Percentiles rank a stretch among this genome's conserved stretches.
These are phyloP conservation scores for Daedaleopsis sinensis DNA, from an alignment of 768 basidiomycete genomes.

Conservation along the genomic window DNA sequence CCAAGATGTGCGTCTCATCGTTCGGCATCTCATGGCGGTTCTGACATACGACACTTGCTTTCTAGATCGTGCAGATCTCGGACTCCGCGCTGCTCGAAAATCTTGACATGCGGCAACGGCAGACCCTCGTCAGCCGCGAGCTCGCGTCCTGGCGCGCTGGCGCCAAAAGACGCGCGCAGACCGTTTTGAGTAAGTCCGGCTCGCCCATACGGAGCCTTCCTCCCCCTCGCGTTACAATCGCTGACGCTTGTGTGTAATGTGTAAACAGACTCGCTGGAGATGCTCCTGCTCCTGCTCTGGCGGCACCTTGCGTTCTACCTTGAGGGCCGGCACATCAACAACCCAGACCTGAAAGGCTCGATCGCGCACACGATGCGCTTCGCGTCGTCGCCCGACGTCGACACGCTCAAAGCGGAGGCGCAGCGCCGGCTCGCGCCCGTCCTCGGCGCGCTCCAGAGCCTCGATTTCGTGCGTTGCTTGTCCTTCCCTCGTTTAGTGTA, in stretches of 20 bases:
- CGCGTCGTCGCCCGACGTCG: conserved; percentile 58
- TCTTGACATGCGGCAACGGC: conserved; percentile 69
- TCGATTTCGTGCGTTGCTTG: conserved; percentile 50
- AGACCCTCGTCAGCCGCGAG: conserved; percentile 63
- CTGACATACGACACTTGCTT: not conserved
- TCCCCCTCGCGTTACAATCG: not conserved
- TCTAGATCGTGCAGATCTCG: conserved; percentile 51
- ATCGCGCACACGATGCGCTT: conserved; percentile 55
- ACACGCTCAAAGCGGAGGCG: conserved; percentile 59
- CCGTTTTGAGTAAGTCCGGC: conserved; percentile 54
- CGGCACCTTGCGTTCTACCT: conserved; percentile 75
- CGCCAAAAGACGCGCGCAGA: conserved; percentile 51
- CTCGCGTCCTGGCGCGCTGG: conserved; percentile 49
- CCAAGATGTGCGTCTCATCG: conserved; percentile 54
- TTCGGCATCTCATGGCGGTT: not conserved
- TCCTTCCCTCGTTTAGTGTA: conserved; percentile 16
- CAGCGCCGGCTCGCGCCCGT: conserved; percentile 56
- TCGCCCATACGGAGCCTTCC: not conserved
- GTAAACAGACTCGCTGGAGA: conserved; percentile 65
- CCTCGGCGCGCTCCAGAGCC: conserved; percentile 52
- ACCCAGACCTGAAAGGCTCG: conserved; percentile 45
- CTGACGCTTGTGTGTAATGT: not conserved
- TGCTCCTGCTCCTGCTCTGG: conserved; percentile 80
- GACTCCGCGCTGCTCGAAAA: conserved; percentile 63
- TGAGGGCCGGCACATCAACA: conserved; percentile 39